Percentiles rank a stretch among this genome's conserved stretches.
These are phyloP conservation scores for Mycena sanguinolenta DNA, from an alignment of 768 basidiomycete species.

Conservation along the genomic window DNA sequence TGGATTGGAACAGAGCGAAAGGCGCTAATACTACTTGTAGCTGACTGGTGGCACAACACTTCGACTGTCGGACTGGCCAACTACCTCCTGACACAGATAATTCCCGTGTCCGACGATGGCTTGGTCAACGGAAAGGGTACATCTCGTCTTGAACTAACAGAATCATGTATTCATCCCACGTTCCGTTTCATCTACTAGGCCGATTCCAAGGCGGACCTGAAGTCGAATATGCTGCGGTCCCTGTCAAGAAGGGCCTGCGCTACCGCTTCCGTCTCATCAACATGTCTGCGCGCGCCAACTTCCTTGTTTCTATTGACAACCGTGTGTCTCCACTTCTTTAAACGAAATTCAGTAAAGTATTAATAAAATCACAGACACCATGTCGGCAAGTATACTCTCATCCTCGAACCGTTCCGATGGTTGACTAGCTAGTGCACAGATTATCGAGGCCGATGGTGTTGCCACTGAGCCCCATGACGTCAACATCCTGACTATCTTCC, in stretches of 20 bases:
- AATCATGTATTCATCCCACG: slow-evolving; percentile 33
- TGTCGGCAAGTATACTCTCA: slow-evolving; percentile 7
- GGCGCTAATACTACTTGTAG: slow-evolving; percentile 39
- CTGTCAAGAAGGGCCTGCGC: slow-evolving; percentile 44
- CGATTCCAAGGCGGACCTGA: slow-evolving; percentile 48
- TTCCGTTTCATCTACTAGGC: slow-evolving; percentile 53
- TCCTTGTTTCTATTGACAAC: slow-evolving; percentile 46
- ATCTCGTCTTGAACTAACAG: background rate
- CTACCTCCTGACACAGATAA: slow-evolving; percentile 12
- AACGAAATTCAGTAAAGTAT: background rate
- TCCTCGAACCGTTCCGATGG: background rate
- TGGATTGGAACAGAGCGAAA: slow-evolving; percentile 12
- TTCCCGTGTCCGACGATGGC: slow-evolving; percentile 24
- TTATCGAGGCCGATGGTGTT: slow-evolving; percentile 24
- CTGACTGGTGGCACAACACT: slow-evolving; percentile 44
- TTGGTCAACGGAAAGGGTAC: slow-evolving; percentile 20
- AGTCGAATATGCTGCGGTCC: slow-evolving; percentile 47
- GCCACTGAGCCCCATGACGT: background rate
- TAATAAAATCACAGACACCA: slow-evolving; percentile 3
- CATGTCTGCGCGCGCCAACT: slow-evolving; percentile 49
- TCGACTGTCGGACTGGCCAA: background rate
- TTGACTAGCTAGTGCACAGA: slow-evolving; percentile 12
- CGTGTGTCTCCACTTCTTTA: slow-evolving; percentile 26
- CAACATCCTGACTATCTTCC: slow-evolving; percentile 46
- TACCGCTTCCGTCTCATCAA: slow-evolving; percentile 60